Conservation (phyloP, 208 protist species). For the Novymonas esmeraldas region DNA sequence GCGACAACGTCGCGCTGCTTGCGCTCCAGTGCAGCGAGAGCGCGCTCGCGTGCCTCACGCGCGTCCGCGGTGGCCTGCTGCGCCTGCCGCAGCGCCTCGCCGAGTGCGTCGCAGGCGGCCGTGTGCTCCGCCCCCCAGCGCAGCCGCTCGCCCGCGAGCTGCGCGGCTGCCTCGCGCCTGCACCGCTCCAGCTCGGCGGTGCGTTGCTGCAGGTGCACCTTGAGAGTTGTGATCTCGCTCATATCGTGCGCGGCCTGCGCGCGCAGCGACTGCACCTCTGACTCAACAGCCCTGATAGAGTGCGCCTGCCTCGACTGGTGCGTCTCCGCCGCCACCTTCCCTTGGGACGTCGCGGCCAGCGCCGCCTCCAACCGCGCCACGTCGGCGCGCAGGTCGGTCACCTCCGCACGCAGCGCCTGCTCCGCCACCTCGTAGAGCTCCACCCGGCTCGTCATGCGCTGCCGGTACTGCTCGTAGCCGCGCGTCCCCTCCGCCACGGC, state of each 20-base stretch:
- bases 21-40: constrained; percentile 39
- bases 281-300: constrained; percentile 33
- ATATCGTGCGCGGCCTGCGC: constrained; percentile 36
- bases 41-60: constrained; percentile 49
- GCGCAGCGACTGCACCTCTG: constrained; percentile 47
- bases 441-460: constrained; percentile 39
- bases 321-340: constrained; percentile 36
- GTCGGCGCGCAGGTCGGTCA: constrained; percentile 46
- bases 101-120: constrained; percentile 29
- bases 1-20: constrained; percentile 36
- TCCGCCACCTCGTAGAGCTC: constrained; percentile 56
- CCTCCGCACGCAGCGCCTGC: constrained; percentile 48
- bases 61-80: constrained; percentile 46
- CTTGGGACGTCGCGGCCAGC: constrained; percentile 31
- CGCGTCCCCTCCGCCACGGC: constrained; percentile 31
- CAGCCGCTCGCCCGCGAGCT: constrained; percentile 39
- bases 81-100: constrained; percentile 36
- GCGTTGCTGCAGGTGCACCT: constrained; percentile 48
- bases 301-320: constrained; percentile 42
- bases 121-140: constrained; percentile 32
- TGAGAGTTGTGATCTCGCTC: constrained; percentile 38
- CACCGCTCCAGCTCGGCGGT: constrained; percentile 40
- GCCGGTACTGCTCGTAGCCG: constrained; percentile 38
- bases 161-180: constrained; percentile 34
- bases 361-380: constrained; percentile 37